A percentile compares a stretch with the other conserved stretches of the same genome.
Evolutionary conservation across 192 early-diverging fungal species (phyloP).

Genomic region (Dissophora globulifera): DNA sequence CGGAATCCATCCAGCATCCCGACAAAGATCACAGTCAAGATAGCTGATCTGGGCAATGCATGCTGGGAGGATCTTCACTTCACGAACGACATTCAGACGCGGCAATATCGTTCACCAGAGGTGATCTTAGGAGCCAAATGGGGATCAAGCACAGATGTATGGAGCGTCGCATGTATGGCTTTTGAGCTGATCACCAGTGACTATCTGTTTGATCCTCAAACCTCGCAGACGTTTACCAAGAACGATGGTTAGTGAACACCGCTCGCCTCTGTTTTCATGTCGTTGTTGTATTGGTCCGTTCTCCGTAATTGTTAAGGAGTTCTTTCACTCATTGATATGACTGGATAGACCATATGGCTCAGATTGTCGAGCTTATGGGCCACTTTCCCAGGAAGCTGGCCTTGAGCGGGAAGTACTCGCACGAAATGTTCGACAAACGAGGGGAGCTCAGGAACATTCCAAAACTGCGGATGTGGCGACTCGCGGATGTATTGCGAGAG

Average conservation of each 20-base stretch:
- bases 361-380: conserved; percentile 96
- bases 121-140: conserved; percentile 91
- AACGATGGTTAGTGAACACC: conserved; percentile 89
- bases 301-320: no score
- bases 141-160: conserved; percentile 89
- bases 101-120: conserved; percentile 96
- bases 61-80: conserved; percentile 97
- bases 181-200: conserved; percentile 96
- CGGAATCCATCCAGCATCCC: not conserved
- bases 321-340: no score
- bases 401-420: conserved; percentile 83
- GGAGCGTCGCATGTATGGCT: conserved; percentile 93
- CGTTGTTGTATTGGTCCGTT: no score
- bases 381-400: conserved; percentile 83
- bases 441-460: conserved; percentile 92
- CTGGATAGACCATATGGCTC: conserved; percentile 97
- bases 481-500: conserved; percentile 87
- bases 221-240: conserved; percentile 83
- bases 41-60: conserved; percentile 96
- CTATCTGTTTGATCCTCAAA: conserved; percentile 95
- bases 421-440: conserved; percentile 88
- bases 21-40: conserved; percentile 79
- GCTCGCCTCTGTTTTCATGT: no score
- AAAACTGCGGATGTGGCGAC: conserved; percentile 83
- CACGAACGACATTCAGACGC: conserved; percentile 96